These are phyloP conservation scores for Isabelozyma heimii DNA, from an alignment of 805 yeast genomes.

Conservation along the genomic window DNA sequence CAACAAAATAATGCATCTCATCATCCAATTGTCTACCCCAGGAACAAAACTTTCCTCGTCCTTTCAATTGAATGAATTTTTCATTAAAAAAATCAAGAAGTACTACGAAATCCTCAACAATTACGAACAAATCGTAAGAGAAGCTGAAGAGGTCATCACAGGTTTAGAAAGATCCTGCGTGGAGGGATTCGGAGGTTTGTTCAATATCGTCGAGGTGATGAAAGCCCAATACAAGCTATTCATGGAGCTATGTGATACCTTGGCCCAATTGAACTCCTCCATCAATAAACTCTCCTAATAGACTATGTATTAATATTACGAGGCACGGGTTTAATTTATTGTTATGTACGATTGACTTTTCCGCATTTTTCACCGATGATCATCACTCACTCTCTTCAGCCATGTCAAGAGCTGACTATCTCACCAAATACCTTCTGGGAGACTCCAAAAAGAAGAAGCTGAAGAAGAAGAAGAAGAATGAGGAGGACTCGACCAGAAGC, in stretches of 20 bases:
- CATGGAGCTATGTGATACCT: constrained; percentile 71
- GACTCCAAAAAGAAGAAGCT: constrained; percentile 14
- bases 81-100: constrained; percentile 48
- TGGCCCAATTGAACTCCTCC: constrained; percentile 59
- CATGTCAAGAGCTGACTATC: constrained; percentile 28
- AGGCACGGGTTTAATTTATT: not conserved
- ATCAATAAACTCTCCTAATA: not conserved
- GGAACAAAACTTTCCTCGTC: constrained; percentile 57
- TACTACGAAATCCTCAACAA: constrained; percentile 48
- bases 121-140: constrained; percentile 63
- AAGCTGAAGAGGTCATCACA: constrained; percentile 51
- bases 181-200: constrained; percentile 40
- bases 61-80: constrained; percentile 55
- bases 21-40: constrained; percentile 49
- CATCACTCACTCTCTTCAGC: not conserved
- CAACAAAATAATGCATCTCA: constrained; percentile 51
- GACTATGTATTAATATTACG: not conserved
- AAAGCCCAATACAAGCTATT: constrained; percentile 67
- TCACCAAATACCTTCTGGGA: constrained; percentile 25
- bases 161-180: constrained; percentile 39
- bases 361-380: not conserved
- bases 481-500: not conserved
- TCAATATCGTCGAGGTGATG: constrained; percentile 56
- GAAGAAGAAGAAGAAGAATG: constrained; percentile 11
- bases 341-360: not conserved